Conservation (phyloP, 1,284 basidiomycete species). For the Cryptococcus hybrid region DNA sequence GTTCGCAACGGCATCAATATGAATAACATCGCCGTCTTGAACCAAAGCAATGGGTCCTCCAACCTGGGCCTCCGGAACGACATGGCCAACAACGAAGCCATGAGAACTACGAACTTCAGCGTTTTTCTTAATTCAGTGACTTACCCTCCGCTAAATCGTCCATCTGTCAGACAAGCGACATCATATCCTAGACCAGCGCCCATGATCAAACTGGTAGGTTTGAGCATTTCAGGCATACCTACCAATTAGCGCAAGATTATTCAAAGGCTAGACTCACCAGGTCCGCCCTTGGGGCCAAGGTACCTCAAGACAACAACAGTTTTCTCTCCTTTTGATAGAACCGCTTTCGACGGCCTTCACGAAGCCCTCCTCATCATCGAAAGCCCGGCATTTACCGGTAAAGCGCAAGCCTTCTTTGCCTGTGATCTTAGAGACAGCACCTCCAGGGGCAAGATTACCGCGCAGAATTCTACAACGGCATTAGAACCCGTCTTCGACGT, state of each 20-base stretch:
- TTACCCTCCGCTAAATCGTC: conserved; percentile 88
- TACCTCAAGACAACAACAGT: conserved; percentile 89
- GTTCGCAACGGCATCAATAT: conserved; percentile 75
- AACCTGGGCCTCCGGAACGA: conserved; percentile 75
- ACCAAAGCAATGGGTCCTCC: conserved; percentile 96
- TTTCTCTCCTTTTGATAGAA: conserved; percentile 73
- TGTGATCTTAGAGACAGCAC: conserved; percentile 92
- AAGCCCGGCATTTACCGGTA: conserved; percentile 53
- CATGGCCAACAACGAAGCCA: conserved; percentile 55
- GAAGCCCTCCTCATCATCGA: conserved; percentile 72
- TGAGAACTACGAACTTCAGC: conserved; percentile 48
- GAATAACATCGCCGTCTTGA: conserved; percentile 82
- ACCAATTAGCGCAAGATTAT: not conserved
- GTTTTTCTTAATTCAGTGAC: conserved; percentile 7
- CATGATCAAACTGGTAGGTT: conserved; percentile 83
- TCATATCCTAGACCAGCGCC: conserved; percentile 88
- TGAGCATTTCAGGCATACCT: conserved; percentile 88
- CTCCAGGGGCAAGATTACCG: conserved; percentile 85
- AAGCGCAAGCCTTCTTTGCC: conserved; percentile 92
- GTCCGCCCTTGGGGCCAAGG: conserved; percentile 93
- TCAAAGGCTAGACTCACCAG: conserved; percentile 43
- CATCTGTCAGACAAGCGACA: conserved; percentile 93
- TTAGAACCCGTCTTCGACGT: not conserved
- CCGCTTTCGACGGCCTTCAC: conserved; percentile 79
- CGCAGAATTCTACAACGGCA: conserved; percentile 67